Evolutionary conservation across 176 grass and related monocot species (phyloP).

Genomic region (Rhynchospora breviuscula): DNA sequence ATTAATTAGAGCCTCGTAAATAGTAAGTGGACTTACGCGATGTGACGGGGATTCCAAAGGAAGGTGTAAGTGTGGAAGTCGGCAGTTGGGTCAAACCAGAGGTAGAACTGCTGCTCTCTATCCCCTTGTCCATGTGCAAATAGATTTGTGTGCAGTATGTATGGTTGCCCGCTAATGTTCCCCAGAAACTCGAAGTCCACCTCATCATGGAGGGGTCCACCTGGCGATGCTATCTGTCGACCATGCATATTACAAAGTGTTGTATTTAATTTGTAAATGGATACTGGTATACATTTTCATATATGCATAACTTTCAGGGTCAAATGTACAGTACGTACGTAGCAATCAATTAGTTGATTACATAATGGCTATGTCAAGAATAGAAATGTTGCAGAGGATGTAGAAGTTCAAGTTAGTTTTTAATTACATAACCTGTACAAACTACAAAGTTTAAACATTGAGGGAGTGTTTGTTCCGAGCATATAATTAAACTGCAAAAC

Average conservation of each 20-base stretch:
- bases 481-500: background rate
- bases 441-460: background rate
- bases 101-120: constrained; percentile 44
- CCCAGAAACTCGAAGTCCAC: constrained; percentile 66
- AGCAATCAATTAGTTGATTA: no score
- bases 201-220: constrained; percentile 40
- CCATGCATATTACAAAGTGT: background rate
- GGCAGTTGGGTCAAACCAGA: constrained; percentile 69
- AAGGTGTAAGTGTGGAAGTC: constrained; percentile 62
- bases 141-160: constrained; percentile 62
- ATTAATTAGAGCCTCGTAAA: background rate
- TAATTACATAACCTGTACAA: background rate
- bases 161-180: constrained; percentile 44
- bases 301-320: no score
- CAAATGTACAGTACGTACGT: no score
- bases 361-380: no score
- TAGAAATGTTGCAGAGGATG: no score
- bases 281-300: no score
- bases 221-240: constrained; percentile 29
- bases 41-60: constrained; percentile 47
- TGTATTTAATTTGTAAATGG: no score
- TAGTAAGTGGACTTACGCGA: constrained; percentile 37
- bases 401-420: background rate
- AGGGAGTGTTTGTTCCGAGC: background rate
- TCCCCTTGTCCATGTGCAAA: constrained; percentile 50